phyloP scores from a whole-genome alignment of 2,329 filamentous ascomycete species.

The Penicillium sp. region DNA sequence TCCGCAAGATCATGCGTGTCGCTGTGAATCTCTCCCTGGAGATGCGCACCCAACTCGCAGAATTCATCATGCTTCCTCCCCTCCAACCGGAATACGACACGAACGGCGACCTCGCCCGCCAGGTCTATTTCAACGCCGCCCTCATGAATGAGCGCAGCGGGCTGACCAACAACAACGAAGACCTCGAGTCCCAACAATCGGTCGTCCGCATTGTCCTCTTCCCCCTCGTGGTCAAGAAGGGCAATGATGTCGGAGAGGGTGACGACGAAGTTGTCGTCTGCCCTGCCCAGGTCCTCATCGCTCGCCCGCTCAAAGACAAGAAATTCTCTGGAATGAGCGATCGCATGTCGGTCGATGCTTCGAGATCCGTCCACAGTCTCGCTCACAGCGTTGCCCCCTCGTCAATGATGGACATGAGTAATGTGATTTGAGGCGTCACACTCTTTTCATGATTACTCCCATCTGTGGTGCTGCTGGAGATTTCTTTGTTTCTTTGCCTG shows the following conservation, averaged over 20 bases:
- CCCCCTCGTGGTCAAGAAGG: conserved; percentile 94
- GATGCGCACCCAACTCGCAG: conserved; percentile 94
- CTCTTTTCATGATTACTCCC: conserved; percentile 26
- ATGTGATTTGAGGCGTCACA: conserved; percentile 48
- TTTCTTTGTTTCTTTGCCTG: conserved; percentile 1
- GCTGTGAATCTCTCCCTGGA: conserved; percentile 91
- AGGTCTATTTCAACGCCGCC: conserved; percentile 86
- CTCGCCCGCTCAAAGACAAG: conserved; percentile 51
- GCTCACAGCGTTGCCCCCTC: conserved; percentile 45
- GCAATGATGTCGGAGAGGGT: conserved; percentile 80
- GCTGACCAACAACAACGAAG: conserved; percentile 70
- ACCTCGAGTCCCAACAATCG: conserved; percentile 73
- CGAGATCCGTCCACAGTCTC: conserved; percentile 44
- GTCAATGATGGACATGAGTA: conserved; percentile 46
- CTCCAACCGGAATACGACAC: conserved; percentile 92
- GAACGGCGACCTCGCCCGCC: conserved; percentile 83
- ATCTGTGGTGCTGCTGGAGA: conserved; percentile 3
- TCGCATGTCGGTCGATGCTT: conserved; percentile 44
- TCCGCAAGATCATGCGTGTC: conserved; percentile 82
- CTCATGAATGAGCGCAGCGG: conserved; percentile 93
- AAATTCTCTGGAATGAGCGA: conserved; percentile 41
- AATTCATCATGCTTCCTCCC: conserved; percentile 98
- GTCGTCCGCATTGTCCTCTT: conserved; percentile 92
- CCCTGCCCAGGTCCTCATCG: conserved; percentile 89
- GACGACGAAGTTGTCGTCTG: conserved; percentile 95